These are phyloP conservation scores for Metarhizium humberi DNA, from an alignment of 2,329 filamentous ascomycete species.

Conservation along the genomic window DNA sequence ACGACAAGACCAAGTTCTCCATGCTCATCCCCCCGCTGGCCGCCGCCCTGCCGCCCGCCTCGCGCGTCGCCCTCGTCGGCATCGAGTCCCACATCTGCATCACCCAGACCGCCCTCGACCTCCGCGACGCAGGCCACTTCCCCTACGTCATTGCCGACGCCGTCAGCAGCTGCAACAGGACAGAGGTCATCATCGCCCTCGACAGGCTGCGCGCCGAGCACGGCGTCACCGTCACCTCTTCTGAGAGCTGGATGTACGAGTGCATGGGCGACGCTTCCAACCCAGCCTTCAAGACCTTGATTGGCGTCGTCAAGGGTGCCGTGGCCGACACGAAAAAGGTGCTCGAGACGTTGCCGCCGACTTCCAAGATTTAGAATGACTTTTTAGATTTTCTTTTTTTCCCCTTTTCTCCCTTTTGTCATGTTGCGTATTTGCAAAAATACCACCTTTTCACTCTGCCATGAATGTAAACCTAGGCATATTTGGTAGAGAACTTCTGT, in stretches of 20 bases:
- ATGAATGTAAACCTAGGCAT: neutral
- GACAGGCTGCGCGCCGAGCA: conserved; percentile 59
- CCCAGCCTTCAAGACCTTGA: conserved; percentile 63
- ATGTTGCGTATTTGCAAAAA: neutral
- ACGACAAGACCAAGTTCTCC: conserved; percentile 84
- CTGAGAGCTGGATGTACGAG: conserved; percentile 87
- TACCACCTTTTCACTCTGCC: neutral
- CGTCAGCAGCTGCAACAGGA: conserved; percentile 76
- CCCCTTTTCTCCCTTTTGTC: neutral
- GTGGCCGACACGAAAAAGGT: conserved; percentile 59
- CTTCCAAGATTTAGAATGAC: conserved; percentile 43
- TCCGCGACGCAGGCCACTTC: conserved; percentile 62
- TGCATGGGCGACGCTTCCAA: conserved; percentile 72
- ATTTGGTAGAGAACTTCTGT: neutral
- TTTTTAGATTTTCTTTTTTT: neutral
- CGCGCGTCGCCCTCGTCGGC: conserved; percentile 70
- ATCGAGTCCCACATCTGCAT: conserved; percentile 95
- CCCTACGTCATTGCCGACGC: conserved; percentile 87
- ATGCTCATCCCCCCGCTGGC: conserved; percentile 70
- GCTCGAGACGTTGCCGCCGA: conserved; percentile 49
- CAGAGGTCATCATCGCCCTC: conserved; percentile 74
- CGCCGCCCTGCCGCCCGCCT: conserved; percentile 21
- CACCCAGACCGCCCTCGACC: conserved; percentile 81
- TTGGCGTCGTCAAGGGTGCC: conserved; percentile 70
- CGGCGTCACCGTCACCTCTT: conserved; percentile 72